Evolutionary conservation across 805 yeast species (phyloP).

Genomic region (Saccharomycopsis guyanensis): DNA sequence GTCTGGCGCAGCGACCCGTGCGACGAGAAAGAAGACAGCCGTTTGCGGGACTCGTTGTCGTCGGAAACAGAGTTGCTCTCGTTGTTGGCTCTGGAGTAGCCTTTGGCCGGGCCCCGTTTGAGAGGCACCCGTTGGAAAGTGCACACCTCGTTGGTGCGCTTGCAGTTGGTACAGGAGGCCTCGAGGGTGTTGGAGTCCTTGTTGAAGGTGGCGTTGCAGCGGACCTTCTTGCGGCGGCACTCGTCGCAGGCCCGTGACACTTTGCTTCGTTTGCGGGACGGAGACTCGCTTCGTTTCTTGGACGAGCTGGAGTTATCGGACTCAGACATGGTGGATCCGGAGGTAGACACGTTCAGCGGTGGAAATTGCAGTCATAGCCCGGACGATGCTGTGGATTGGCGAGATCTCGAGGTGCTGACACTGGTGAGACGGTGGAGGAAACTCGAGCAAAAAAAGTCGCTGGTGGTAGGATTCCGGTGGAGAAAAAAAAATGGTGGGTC

Average conservation of each 20-base stretch:
- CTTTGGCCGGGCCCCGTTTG: constrained; percentile 76
- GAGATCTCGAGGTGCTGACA: too few species aligned
- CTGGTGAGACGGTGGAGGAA: too few species aligned
- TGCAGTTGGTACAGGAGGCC: constrained; percentile 54
- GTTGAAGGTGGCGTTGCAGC: constrained; percentile 57
- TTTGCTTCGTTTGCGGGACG: constrained; percentile 50
- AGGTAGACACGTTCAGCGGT: too few species aligned
- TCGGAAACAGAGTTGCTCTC: constrained; percentile 1
- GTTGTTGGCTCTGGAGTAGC: constrained; percentile 36
- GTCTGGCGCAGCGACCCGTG: not conserved
- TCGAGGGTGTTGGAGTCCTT: constrained; percentile 38
- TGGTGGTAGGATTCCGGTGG: too few species aligned
- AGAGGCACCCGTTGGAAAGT: constrained; percentile 64
- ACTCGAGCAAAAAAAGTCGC: too few species aligned
- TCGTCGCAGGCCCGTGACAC: constrained; percentile 79
- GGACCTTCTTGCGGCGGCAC: constrained; percentile 65
- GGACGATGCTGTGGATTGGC: too few species aligned
- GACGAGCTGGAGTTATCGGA: not conserved
- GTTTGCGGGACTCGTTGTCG: not conserved
- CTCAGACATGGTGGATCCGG: not conserved
- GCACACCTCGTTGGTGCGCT: constrained; percentile 52
- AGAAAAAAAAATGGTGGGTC: too few species aligned
- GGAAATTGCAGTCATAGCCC: too few species aligned
- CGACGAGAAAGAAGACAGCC: not conserved
- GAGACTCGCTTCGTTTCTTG: not conserved